Percentiles rank a stretch among this genome's conserved stretches.
Evolutionary conservation across 306 rosid species (phyloP).

Genomic region (Vicia sativa): DNA sequence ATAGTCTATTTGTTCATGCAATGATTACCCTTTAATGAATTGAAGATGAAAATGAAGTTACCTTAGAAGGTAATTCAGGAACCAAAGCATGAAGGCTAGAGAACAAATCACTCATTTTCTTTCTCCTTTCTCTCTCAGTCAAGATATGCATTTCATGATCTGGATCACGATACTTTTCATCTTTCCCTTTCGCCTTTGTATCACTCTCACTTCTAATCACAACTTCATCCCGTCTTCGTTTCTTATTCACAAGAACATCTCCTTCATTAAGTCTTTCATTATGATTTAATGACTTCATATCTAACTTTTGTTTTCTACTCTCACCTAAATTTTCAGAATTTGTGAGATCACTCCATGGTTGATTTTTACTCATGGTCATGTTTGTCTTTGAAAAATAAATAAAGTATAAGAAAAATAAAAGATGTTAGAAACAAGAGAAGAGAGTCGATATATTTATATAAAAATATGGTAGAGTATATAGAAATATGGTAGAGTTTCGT

Average conservation of each 20-base stretch:
- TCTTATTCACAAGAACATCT: background rate
- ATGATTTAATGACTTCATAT: slow-evolving; percentile 6
- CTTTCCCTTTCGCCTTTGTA: background rate
- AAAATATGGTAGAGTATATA: background rate
- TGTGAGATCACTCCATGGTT: slow-evolving; percentile 37
- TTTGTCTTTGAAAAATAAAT: background rate
- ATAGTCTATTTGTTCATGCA: no score
- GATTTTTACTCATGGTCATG: slow-evolving; percentile 35
- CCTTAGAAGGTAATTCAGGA: slow-evolving; percentile 83
- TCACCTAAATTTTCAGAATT: slow-evolving; percentile 34
- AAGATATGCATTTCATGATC: slow-evolving; percentile 53
- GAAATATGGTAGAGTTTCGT: background rate
- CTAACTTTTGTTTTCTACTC: slow-evolving; percentile 12
- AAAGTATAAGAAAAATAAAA: background rate
- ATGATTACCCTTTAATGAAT: background rate
- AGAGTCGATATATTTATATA: background rate
- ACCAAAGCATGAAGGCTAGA: slow-evolving; percentile 74
- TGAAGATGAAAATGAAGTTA: slow-evolving; percentile 31
- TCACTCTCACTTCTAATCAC: background rate
- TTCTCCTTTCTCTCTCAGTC: slow-evolving; percentile 88
- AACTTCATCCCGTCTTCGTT: background rate
- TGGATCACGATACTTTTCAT: slow-evolving; percentile 7
- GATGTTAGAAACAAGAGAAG: background rate
- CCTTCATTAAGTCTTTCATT: background rate
- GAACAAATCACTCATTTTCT: slow-evolving; percentile 83